A percentile compares a stretch with the other conserved stretches of the same genome.
Conservation (phyloP, 495 filamentous ascomycete species). For the Wilcoxina mikolae region DNA sequence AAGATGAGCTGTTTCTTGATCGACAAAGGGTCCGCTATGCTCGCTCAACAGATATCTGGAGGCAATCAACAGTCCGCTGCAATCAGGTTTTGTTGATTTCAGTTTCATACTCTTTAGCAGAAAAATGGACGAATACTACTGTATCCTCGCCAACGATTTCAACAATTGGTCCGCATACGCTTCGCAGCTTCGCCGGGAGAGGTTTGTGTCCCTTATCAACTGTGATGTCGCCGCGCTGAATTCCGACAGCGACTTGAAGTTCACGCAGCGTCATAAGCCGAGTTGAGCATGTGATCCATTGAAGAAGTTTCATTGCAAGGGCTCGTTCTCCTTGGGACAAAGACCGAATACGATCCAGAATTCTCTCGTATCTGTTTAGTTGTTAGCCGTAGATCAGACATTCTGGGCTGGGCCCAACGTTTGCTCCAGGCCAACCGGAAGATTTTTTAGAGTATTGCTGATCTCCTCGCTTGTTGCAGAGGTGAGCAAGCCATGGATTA, state of each 20-base stretch:
- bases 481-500: slow-evolving; percentile 16
- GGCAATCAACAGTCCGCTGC: too few relatives aligned
- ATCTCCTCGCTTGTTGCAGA: slow-evolving; percentile 3
- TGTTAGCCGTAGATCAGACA: too few relatives aligned
- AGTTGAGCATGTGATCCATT: neutral
- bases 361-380: slow-evolving; percentile 25
- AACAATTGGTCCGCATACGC: slow-evolving; percentile 22
- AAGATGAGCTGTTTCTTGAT: slow-evolving; percentile 10
- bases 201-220: slow-evolving; percentile 10
- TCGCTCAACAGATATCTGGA: slow-evolving; percentile 20
- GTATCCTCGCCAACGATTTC: slow-evolving; percentile 15
- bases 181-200: slow-evolving; percentile 7
- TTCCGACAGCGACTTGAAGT: slow-evolving; percentile 23
- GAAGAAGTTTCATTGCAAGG: slow-evolving; percentile 14
- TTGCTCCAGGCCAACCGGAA: neutral
- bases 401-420: neutral
- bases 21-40: slow-evolving; percentile 16
- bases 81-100: too few relatives aligned
- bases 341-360: slow-evolving; percentile 15
- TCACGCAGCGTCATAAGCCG: slow-evolving; percentile 17
- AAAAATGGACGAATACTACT: slow-evolving; percentile 23
- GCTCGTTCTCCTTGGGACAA: neutral
- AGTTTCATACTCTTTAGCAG: slow-evolving; percentile 26
- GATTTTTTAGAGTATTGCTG: neutral
- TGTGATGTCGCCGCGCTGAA: slow-evolving; percentile 9